phyloP scores from a whole-genome alignment of 2,329 filamentous ascomycete genomes.

The Sporothrix phasma region DNA sequence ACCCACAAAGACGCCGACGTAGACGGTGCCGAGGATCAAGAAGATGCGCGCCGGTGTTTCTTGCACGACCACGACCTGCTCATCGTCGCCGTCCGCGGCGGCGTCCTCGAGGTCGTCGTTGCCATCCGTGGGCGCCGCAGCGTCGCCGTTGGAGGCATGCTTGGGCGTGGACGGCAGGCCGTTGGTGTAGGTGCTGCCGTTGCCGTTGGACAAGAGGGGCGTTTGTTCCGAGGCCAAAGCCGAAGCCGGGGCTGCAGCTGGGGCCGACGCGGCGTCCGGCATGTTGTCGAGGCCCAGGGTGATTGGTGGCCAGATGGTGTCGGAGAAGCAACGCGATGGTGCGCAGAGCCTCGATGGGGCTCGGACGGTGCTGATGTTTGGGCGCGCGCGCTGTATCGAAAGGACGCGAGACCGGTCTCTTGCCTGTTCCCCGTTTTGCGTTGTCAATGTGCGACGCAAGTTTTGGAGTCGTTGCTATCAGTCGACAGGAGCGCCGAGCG shows the following conservation, averaged over 20 bases:
- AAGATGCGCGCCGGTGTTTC: conserved; percentile 39
- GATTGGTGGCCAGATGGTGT: background rate
- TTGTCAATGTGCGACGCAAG: background rate
- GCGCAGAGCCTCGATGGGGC: background rate
- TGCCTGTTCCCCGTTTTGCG: background rate
- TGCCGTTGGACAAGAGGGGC: conserved; percentile 3
- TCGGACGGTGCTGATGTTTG: too few species aligned
- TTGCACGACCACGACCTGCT: conserved; percentile 39
- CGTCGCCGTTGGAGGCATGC: background rate
- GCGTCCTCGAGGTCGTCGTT: conserved; percentile 5
- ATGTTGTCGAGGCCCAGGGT: background rate
- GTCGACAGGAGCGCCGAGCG: background rate
- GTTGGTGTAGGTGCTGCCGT: background rate
- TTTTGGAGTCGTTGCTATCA: background rate
- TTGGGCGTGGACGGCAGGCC: background rate
- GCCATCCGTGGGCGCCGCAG: background rate
- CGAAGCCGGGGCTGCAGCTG: background rate
- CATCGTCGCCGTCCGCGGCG: conserved; percentile 24
- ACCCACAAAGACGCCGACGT: conserved; percentile 53
- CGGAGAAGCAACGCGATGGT: background rate
- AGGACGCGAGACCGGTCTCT: too few species aligned
- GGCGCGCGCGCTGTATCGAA: background rate
- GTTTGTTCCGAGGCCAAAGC: conserved; percentile 5
- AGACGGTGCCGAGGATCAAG: conserved; percentile 46
- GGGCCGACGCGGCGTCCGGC: background rate